These are phyloP conservation scores for Pichia sp. DNA, from an alignment of 1,139 yeast genomes.

Conservation along the genomic window DNA sequence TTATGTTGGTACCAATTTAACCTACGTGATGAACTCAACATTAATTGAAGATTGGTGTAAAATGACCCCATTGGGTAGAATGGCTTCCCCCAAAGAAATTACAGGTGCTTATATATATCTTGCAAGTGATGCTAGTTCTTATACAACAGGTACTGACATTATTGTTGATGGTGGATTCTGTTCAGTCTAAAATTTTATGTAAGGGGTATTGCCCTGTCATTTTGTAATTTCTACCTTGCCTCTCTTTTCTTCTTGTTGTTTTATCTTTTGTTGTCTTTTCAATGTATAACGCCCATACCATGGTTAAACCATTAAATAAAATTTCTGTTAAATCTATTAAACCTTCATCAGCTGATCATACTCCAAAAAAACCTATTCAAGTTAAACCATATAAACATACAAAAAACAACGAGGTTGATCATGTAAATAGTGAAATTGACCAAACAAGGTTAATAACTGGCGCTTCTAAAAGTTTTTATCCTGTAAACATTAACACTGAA, in stretches of 20 bases:
- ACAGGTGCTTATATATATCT: conserved; percentile 83
- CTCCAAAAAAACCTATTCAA: not conserved
- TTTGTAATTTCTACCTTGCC: not conserved
- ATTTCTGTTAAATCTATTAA: not conserved
- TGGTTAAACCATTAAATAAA: not conserved
- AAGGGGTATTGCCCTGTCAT: not conserved
- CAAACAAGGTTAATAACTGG: not conserved
- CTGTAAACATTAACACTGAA: not conserved
- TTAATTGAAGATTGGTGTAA: conserved; percentile 46
- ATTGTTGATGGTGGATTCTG: conserved; percentile 83
- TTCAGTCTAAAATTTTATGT: not conserved
- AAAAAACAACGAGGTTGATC: not conserved
- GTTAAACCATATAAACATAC: not conserved
- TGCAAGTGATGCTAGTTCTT: conserved; percentile 81
- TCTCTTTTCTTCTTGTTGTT: not conserved
- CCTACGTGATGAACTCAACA: conserved; percentile 34
- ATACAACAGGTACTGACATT: conserved; percentile 78
- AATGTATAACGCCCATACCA: not conserved
- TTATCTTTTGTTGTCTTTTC: not conserved
- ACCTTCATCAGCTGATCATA: not conserved
- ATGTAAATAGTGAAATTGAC: not conserved
- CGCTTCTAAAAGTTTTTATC: not conserved
- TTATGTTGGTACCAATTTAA: conserved; percentile 43
- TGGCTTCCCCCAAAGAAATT: conserved; percentile 67
- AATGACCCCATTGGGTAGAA: conserved; percentile 76